These are phyloP conservation scores for Bipolaris sorokiniana DNA, from an alignment of 2,329 filamentous ascomycete species.

Conservation along the genomic window DNA sequence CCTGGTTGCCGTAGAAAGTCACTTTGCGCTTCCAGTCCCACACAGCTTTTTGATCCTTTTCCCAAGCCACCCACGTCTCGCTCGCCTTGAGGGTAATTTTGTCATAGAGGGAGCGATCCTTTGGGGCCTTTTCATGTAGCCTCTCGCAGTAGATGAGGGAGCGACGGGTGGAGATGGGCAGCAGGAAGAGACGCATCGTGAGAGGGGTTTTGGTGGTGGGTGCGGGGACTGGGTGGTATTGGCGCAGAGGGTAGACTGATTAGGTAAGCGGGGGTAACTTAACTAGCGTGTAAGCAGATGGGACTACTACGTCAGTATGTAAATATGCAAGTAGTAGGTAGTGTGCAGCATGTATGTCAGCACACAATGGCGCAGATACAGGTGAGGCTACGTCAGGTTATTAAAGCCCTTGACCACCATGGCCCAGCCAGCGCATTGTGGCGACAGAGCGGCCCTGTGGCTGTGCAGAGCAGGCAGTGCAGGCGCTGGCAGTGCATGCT, in stretches of 20 bases:
- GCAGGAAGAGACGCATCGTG: constrained; percentile 87
- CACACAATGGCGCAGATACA: constrained; percentile 26
- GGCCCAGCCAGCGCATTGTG: constrained; percentile 11
- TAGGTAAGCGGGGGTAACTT: background rate
- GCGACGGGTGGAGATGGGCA: constrained; percentile 89
- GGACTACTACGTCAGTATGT: too few relatives aligned
- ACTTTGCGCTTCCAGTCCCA: constrained; percentile 85
- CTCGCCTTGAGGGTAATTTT: constrained; percentile 73
- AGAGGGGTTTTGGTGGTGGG: constrained; percentile 8
- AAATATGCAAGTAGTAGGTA: too few relatives aligned
- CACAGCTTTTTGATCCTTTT: constrained; percentile 69
- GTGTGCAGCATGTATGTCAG: constrained; percentile 4
- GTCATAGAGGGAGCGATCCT: constrained; percentile 66
- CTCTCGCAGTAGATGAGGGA: constrained; percentile 92
- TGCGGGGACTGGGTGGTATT: background rate
- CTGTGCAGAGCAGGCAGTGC: background rate
- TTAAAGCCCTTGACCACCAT: constrained; percentile 24
- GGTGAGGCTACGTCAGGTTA: constrained; percentile 20
- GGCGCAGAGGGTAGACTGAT: background rate
- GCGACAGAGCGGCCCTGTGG: background rate
- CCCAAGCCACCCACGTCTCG: constrained; percentile 83
- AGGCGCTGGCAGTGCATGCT: background rate
- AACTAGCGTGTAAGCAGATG: too few relatives aligned
- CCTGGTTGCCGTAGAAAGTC: constrained; percentile 83
- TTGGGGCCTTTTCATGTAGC: constrained; percentile 61